A percentile compares a stretch with the other conserved stretches of the same genome.
Evolutionary conservation across 2,329 filamentous ascomycete species (phyloP).

Genomic region (Colletotrichum neosansevieriae): DNA sequence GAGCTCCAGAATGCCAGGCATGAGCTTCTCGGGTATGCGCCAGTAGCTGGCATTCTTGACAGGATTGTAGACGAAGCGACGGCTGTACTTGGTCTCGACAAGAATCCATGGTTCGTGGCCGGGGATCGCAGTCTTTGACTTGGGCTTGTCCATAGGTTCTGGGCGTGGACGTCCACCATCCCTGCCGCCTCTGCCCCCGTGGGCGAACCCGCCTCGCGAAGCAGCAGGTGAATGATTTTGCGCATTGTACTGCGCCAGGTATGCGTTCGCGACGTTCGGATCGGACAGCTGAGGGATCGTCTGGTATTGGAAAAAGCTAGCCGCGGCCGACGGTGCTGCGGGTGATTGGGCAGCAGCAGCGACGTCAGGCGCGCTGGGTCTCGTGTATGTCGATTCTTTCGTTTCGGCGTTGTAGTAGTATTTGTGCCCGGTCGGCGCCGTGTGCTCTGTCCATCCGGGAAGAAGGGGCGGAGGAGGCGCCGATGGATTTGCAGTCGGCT

Average conservation of each 20-base stretch:
- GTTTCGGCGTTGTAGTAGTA: conserved; percentile 90
- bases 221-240: conserved; percentile 53
- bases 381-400: conserved; percentile 87
- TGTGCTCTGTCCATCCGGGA: conserved; percentile 92
- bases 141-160: conserved; percentile 84
- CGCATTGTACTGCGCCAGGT: conserved; percentile 66
- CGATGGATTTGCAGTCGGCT: conserved; percentile 59
- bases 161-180: conserved; percentile 63
- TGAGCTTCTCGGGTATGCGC: conserved; percentile 90
- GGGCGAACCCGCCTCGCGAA: conserved; percentile 56
- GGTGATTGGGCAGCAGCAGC: conserved; percentile 6
- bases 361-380: conserved; percentile 65
- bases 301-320: conserved; percentile 58
- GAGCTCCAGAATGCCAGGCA: conserved; percentile 79
- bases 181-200: conserved; percentile 63
- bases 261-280: conserved; percentile 70
- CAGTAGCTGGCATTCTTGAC: conserved; percentile 91
- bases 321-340: conserved; percentile 43
- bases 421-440: conserved; percentile 84
- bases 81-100: conserved; percentile 90
- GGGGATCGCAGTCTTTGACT: conserved; percentile 82
- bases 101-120: conserved; percentile 89
- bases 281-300: conserved; percentile 61
- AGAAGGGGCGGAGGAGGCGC: conserved; percentile 69
- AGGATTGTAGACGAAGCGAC: conserved; percentile 91